Evolutionary conservation across 495 filamentous ascomycete species (phyloP), one percentile per base, ranked within the genome.

Genomic region (Amniculicola lignicola): DNA sequence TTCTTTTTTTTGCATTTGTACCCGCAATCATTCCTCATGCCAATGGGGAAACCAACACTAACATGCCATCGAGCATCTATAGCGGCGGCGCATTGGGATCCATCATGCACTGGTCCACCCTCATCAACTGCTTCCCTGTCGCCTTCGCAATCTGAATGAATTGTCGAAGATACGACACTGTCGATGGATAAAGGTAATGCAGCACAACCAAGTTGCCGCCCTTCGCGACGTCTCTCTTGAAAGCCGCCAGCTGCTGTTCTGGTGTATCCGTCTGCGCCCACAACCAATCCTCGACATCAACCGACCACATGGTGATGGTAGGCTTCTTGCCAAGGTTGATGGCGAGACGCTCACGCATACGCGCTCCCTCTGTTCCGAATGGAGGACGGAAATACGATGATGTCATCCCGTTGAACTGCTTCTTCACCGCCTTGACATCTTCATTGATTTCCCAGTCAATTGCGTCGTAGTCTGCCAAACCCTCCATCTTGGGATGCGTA

Each of bases 201-300:
- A 89, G 80, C 12, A 90, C 87, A 0, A 87, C 82, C 52, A 90
- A 72, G 62, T 87, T 84, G 0, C 87, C 87, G 0, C 87, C 87
- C 41, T 74, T 76, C 2, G 67, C 72, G 0, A 90, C 72, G 64
- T 86, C 82, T 0, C 82, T 74, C 62, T 80, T 75, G 69, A 90
- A 90, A n/a, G 85, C 84, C 4, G 84, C 83, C 0, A 89, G 71
- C 71, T 90, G 87, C 64, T 82, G 81, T 68, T 86, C 79, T 0
- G 87, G 87, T n/a, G 83, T 87, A 15, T 68, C 47, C 0, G 72
- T 76, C 59, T 79, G 68, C 0, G 82, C 85, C 83, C 84, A 90
- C 2, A 86, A 62, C 85, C 86, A 90, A 68, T 90, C 87, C 69
- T 89, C 84, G 14, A 88, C 81, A 58, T 91, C 87, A 21, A 90